Evolutionary conservation across 1,284 basidiomycete genomes (phyloP).

Genomic region (Irpex lacteus): DNA sequence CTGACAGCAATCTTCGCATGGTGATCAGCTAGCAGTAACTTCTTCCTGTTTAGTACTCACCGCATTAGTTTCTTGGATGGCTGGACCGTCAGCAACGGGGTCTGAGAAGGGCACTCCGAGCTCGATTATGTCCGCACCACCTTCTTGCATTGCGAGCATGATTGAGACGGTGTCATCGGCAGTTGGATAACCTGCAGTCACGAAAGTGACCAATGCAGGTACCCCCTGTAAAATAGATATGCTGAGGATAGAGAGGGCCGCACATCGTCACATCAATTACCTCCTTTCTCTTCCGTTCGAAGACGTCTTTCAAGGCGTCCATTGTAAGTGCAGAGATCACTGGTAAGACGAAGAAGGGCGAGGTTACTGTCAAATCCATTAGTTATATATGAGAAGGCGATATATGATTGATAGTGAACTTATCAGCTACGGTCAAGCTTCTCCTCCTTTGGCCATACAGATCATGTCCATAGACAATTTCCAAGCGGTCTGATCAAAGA

Average conservation of each 20-base stretch:
- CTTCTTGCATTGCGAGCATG: slow-evolving; percentile 88
- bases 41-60: slow-evolving; percentile 37
- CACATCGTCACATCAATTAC: slow-evolving; percentile 33
- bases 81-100: slow-evolving; percentile 91
- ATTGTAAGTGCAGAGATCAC: slow-evolving; percentile 37
- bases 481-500: too few species aligned
- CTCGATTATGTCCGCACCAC: slow-evolving; percentile 95
- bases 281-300: slow-evolving; percentile 67
- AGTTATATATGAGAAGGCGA: too few species aligned
- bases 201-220: slow-evolving; percentile 83
- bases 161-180: slow-evolving; percentile 81
- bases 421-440: too few species aligned
- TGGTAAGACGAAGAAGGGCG: too few species aligned
- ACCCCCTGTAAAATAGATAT: slow-evolving; percentile 41
- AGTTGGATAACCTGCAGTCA: slow-evolving; percentile 89
- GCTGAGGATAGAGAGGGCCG: neutral
- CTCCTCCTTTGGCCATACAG: too few species aligned
- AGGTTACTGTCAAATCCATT: too few species aligned
- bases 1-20: slow-evolving; percentile 70
- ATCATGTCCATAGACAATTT: too few species aligned
- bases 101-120: slow-evolving; percentile 96
- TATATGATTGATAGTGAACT: too few species aligned
- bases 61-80: slow-evolving; percentile 90
- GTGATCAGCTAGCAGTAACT: neutral
- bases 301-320: slow-evolving; percentile 77